Conservation (phyloP, 2,329 filamentous ascomycete genomes). For the Cercospora zeina region DNA sequence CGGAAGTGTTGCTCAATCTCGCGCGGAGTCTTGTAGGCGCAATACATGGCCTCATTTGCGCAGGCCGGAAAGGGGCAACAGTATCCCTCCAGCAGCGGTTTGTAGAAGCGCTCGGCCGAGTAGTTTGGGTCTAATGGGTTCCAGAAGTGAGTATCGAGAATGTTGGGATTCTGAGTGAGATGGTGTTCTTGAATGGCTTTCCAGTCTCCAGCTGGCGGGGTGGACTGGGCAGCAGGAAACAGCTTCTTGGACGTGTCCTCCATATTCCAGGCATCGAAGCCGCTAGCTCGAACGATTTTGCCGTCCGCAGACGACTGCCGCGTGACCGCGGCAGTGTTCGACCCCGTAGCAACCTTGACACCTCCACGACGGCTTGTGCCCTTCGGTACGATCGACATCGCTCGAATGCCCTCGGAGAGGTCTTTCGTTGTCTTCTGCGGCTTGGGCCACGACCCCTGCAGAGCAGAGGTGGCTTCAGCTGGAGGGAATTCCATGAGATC, state of each 20-base stretch:
- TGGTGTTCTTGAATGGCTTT: constrained; percentile 14
- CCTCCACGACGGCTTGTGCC: background rate
- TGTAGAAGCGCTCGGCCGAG: constrained; percentile 52
- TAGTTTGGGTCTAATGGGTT: constrained; percentile 42
- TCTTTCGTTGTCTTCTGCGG: background rate
- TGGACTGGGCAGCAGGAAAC: constrained; percentile 21
- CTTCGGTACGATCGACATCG: constrained; percentile 17
- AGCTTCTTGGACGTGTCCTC: constrained; percentile 20
- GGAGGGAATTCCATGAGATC: constrained; percentile 18
- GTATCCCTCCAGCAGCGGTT: constrained; percentile 49
- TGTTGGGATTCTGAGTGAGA: constrained; percentile 17
- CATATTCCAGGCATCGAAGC: constrained; percentile 14
- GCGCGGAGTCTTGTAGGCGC: constrained; percentile 38
- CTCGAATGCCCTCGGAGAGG: constrained; percentile 11
- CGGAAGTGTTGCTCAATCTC: constrained; percentile 37
- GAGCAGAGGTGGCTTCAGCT: background rate
- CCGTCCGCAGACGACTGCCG: background rate
- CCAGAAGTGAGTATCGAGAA: constrained; percentile 26
- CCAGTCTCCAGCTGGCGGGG: constrained; percentile 21
- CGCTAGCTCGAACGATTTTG: background rate
- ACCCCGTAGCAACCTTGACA: background rate
- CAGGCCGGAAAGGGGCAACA: constrained; percentile 58
- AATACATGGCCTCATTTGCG: constrained; percentile 36
- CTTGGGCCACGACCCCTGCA: background rate
- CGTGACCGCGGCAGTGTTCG: background rate